Percentiles rank a stretch among this genome's conserved stretches.
phyloP scores from a whole-genome alignment of 495 filamentous ascomycete species.

The Podospora pseudocomata region DNA sequence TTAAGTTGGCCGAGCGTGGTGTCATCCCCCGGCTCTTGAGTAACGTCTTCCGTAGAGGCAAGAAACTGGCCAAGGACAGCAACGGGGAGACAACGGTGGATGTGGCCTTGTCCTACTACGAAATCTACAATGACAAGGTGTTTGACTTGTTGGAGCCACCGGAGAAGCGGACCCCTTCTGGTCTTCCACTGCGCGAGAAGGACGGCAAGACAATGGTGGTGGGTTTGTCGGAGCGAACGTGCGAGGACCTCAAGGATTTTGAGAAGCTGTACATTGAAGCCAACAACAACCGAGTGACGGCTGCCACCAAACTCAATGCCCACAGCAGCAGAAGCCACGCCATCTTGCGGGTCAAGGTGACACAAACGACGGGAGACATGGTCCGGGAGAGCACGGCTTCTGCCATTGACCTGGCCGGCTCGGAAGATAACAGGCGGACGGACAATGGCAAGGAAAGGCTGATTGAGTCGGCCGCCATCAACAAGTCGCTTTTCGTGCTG shows the following conservation, averaged over 20 bases:
- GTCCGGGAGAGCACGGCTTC: slow-evolving; percentile 77
- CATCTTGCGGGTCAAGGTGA: slow-evolving; percentile 85
- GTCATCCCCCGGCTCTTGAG: slow-evolving; percentile 88
- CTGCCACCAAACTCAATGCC: slow-evolving; percentile 92
- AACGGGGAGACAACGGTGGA: slow-evolving; percentile 67
- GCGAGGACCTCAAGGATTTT: slow-evolving; percentile 86
- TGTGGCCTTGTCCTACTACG: slow-evolving; percentile 89
- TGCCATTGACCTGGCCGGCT: slow-evolving; percentile 94
- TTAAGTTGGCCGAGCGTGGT: slow-evolving; percentile 82
- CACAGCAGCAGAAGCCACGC: slow-evolving; percentile 92
- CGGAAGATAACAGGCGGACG: slow-evolving; percentile 91
- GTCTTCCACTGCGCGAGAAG: slow-evolving; percentile 79
- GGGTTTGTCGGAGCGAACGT: slow-evolving; percentile 81
- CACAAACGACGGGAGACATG: slow-evolving; percentile 66
- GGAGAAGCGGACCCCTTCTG: slow-evolving; percentile 81
- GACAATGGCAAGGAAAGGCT: slow-evolving; percentile 92
- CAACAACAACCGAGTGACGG: slow-evolving; percentile 87
- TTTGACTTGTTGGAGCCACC: slow-evolving; percentile 89
- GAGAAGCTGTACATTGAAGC: slow-evolving; percentile 89
- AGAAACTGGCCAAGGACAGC: slow-evolving; percentile 85
- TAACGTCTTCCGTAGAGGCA: slow-evolving; percentile 75
- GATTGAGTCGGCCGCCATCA: slow-evolving; percentile 96
- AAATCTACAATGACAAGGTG: slow-evolving; percentile 97
- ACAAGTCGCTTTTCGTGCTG: slow-evolving; percentile 93
- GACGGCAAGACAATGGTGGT: slow-evolving; percentile 92